Percentiles rank a stretch among this genome's conserved stretches.
phyloP scores from a whole-genome alignment of 805 yeast species.

The Myxozyma neglecta region DNA sequence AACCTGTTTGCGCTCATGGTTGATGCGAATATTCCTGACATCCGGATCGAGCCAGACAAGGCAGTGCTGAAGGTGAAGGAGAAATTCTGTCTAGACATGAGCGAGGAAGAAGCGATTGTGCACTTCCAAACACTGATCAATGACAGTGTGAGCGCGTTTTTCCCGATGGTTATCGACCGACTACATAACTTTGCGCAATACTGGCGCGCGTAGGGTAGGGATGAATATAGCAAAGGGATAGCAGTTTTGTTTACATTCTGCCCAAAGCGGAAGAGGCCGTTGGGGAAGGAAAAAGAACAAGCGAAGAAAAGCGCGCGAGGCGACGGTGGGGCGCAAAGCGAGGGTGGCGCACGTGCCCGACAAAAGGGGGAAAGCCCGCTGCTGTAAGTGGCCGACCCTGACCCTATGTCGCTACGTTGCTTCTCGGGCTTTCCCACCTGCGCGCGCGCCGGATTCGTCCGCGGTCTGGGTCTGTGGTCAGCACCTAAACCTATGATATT shows the following conservation, averaged over 20 bases:
- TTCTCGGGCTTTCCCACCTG: slow-evolving; percentile 21
- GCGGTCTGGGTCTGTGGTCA: not conserved
- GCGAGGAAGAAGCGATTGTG: slow-evolving; percentile 91
- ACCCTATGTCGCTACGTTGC: slow-evolving; percentile 26
- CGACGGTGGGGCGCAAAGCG: not conserved
- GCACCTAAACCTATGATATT: slow-evolving; percentile 10
- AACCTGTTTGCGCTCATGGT: slow-evolving; percentile 92
- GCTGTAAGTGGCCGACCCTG: slow-evolving; percentile 8
- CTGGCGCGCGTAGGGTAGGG: slow-evolving; percentile 71
- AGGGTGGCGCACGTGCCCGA: not conserved
- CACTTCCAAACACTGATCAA: slow-evolving; percentile 93
- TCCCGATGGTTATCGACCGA: slow-evolving; percentile 94
- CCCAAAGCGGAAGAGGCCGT: not conserved
- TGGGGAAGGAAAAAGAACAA: not conserved
- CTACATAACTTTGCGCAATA: slow-evolving; percentile 95
- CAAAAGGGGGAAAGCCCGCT: not conserved
- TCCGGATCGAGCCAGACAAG: slow-evolving; percentile 77
- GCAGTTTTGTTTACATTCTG: not conserved
- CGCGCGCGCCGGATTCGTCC: not conserved
- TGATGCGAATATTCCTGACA: slow-evolving; percentile 88
- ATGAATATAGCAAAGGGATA: not conserved
- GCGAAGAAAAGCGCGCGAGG: not conserved
- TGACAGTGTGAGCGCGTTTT: slow-evolving; percentile 87
- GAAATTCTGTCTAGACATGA: slow-evolving; percentile 87
- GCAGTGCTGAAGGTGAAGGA: slow-evolving; percentile 86